A percentile compares a stretch with the other conserved stretches of the same genome.
Conservation (phyloP, 108 stramenopile genomes). For the Cyclotella distinguenda region DNA sequence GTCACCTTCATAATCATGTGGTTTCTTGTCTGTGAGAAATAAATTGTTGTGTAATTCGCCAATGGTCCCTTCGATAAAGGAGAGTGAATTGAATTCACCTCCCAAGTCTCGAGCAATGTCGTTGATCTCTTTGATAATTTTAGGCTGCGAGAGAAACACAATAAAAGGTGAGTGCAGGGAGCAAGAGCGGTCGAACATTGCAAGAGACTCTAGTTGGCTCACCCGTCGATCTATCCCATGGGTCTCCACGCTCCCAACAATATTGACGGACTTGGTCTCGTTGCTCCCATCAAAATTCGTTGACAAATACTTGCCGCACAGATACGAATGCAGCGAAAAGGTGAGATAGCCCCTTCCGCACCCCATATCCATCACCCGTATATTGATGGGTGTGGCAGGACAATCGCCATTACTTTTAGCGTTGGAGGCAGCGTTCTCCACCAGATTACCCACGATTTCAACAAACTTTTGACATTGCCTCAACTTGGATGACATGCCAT, state of each 20-base stretch:
- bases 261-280: too few species aligned
- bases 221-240: slow-evolving; percentile 79
- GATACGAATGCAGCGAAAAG: slow-evolving; percentile 74
- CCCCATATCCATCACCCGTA: slow-evolving; percentile 74
- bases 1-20: neutral
- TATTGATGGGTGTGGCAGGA: slow-evolving; percentile 1
- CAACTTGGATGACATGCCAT: slow-evolving; percentile 70
- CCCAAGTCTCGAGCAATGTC: slow-evolving; percentile 62
- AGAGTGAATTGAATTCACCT: slow-evolving; percentile 53
- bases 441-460: slow-evolving; percentile 62
- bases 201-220: too few species aligned
- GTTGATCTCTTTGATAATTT: slow-evolving; percentile 72
- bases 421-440: slow-evolving; percentile 14
- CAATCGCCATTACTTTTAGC: neutral
- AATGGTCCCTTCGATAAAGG: slow-evolving; percentile 69
- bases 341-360: slow-evolving; percentile 80
- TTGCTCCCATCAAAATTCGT: neutral
- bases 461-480: slow-evolving; percentile 86
- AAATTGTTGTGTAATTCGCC: slow-evolving; percentile 31
- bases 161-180: too few species aligned
- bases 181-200: too few species aligned
- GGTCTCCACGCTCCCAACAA: slow-evolving; percentile 41
- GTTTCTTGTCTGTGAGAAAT: slow-evolving; percentile 6
- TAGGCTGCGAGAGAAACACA: too few species aligned
- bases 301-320: slow-evolving; percentile 41